Base-by-base conservation (phyloP, 305 asterid species). In the Solanum chacoense region DNA sequence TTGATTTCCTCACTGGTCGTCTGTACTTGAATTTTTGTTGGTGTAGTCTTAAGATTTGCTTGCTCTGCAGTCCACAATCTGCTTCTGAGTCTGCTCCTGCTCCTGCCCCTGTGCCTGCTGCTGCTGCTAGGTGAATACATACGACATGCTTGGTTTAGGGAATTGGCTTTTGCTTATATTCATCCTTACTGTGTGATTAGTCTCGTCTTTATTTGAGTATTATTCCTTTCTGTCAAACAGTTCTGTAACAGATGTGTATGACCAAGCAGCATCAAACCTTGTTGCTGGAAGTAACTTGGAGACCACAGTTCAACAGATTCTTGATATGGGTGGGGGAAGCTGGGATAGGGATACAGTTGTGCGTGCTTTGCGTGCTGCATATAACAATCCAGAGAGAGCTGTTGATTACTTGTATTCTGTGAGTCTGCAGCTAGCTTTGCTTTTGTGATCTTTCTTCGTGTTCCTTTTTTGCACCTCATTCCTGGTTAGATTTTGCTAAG, bases 311-410 rank as follows among this genome's bases (percentile, higher is more conserved):
- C 99, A 95, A 89, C 93, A 95, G 69, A 93, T 96, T 92, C 91
- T 95, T 93, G 98, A 95, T 91, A 95, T 96, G 98, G 99, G 99
- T 89, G 99, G 97, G 84, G 99, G 98, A 87, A 95, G 97, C 89
- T 96, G 98, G 98, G 96, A 96, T 67, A 91, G 98, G 92, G 98
- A 95, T 72, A 95, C 95, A 3, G 97, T 95, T 88, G 91, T 95
- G 67, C 98, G 95, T 86, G 98, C 98, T 59, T 90, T 96, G 87
- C 93, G 96, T 87, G 98, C 98, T 71, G 98, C 99, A 81, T 96
- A 42, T 90, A 96, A 96, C 88, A 96, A 96, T 90, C 99, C 99
- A 4, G 98, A 95, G 92, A 92, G 98, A 92, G 98, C 98, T 83
- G 97, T 96, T 89, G 99, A 96, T 34, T 96, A 95, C 92, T 93